Conservation (phyloP, 169 alveolate genomes). For the Eimeria maxima region DNA sequence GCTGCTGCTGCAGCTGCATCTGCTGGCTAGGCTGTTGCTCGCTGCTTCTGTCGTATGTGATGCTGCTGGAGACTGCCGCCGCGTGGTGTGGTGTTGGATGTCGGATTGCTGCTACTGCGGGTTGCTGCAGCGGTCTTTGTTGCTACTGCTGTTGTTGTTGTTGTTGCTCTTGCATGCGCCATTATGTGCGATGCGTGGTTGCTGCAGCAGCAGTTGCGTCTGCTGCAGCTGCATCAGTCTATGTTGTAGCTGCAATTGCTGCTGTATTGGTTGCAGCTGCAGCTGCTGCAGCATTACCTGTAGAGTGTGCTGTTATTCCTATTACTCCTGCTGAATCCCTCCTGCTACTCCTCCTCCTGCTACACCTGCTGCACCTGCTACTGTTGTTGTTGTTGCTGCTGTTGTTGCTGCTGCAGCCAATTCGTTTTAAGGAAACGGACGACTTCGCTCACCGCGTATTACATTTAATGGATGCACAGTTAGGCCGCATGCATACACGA, state of each 20-base stretch:
- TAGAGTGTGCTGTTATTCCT: conserved; percentile 8
- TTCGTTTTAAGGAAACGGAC: conserved; percentile 92
- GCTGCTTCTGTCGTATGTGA: background rate
- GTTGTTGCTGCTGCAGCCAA: conserved; percentile 76
- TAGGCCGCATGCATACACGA: conserved; percentile 94
- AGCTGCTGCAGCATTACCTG: background rate
- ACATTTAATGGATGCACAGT: conserved; percentile 95
- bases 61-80: background rate
- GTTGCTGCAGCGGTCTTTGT: background rate
- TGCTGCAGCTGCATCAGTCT: background rate
- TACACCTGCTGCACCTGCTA: background rate
- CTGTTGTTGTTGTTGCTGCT: conserved; percentile 50
- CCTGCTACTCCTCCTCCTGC: background rate
- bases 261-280: background rate
- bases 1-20: conserved; percentile 32
- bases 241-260: background rate
- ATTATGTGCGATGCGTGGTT: background rate
- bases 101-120: background rate
- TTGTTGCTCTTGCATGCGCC: background rate
- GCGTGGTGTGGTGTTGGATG: background rate
- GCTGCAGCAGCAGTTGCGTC: background rate
- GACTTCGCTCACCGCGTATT: conserved; percentile 94
- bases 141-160: background rate
- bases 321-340: conserved; percentile 56
- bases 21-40: background rate